Percentiles rank a stretch among this genome's conserved stretches.
Conservation (phyloP, 1,284 basidiomycete genomes). For the Athelia psychrophila region DNA sequence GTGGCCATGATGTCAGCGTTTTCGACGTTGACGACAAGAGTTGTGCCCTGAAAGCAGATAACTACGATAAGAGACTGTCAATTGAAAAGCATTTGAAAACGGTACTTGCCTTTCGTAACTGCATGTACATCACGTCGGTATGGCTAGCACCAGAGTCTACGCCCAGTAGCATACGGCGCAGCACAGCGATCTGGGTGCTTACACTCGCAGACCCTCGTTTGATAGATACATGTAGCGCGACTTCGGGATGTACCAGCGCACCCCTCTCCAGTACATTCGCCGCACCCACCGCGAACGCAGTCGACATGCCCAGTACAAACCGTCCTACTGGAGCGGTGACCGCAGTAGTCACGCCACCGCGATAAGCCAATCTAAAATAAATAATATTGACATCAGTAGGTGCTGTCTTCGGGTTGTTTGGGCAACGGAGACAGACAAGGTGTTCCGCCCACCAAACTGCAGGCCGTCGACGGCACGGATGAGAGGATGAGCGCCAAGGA, state of each 20-base stretch:
- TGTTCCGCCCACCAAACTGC: conserved; percentile 68
- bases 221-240: conserved; percentile 72
- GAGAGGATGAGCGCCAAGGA: conserved; percentile 49
- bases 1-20: conserved; percentile 79
- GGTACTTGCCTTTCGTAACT: conserved; percentile 51
- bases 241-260: conserved; percentile 68
- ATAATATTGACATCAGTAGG: conserved; percentile 16
- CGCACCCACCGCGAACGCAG: conserved; percentile 62
- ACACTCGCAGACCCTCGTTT: conserved; percentile 46
- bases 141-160: conserved; percentile 40
- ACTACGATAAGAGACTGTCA: conserved; percentile 4
- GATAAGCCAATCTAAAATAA: conserved; percentile 53
- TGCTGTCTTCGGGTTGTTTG: no score
- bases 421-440: conserved; percentile 58
- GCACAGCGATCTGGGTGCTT: conserved; percentile 69
- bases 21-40: conserved; percentile 66
- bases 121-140: conserved; percentile 41
- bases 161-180: conserved; percentile 49
- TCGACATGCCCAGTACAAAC: conserved; percentile 66
- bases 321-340: conserved; percentile 54
- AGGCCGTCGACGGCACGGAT: conserved; percentile 69
- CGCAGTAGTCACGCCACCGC: conserved; percentile 60
- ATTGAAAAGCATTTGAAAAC: not conserved
- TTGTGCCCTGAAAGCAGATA: conserved; percentile 48
- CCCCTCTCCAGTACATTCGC: conserved; percentile 59